Percentiles rank a stretch among this genome's conserved stretches.
phyloP scores from a whole-genome alignment of 202 grass and related monocot genomes.

The Setaria italica region DNA sequence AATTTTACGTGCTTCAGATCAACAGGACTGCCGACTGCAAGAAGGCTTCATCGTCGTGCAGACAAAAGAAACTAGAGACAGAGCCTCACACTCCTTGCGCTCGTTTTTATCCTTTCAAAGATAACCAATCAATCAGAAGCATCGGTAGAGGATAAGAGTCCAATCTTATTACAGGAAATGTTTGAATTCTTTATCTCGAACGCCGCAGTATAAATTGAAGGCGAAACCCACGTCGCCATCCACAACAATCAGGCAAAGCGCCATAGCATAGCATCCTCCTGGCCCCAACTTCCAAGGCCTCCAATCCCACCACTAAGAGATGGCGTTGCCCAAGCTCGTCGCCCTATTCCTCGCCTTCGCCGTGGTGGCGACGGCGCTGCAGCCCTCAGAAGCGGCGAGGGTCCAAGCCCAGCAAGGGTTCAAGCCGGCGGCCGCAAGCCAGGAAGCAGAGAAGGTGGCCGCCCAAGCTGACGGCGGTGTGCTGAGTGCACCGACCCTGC shows the following conservation, averaged over 20 bases:
- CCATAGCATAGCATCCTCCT: not conserved
- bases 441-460: not conserved
- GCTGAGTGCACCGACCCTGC: not conserved
- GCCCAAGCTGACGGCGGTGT: not conserved
- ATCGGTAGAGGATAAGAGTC: not conserved
- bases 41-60: not conserved
- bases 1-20: not conserved
- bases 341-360: slow-evolving; percentile 17
- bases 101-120: not conserved
- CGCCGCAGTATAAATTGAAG: slow-evolving; percentile 8
- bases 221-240: slow-evolving; percentile 4
- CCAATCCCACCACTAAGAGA: not conserved
- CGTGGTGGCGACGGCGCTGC: slow-evolving; percentile 14
- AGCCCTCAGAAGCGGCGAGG: not conserved
- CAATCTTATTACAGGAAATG: not conserved
- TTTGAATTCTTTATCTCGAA: not conserved
- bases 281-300: not conserved
- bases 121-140: not conserved
- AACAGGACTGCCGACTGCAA: not conserved
- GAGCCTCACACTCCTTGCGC: not conserved
- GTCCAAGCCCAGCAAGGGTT: not conserved
- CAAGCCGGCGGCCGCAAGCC: not conserved
- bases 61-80: not conserved
- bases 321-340: slow-evolving; percentile 5
- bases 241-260: slow-evolving; percentile 3